These are phyloP conservation scores for Yamadazyma ubonensis DNA, from an alignment of 805 yeast species.

Conservation along the genomic window DNA sequence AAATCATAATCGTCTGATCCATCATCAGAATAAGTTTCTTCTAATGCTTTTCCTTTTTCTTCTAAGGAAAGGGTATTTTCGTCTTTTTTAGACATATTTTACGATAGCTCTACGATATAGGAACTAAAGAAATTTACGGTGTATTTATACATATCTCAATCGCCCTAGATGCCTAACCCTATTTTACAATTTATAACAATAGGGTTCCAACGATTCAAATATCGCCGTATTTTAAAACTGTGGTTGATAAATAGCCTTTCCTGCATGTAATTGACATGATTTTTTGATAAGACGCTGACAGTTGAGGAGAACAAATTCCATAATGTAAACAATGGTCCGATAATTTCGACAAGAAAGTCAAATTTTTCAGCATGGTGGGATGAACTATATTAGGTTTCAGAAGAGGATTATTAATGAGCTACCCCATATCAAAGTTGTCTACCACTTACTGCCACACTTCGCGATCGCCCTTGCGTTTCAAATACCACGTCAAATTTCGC, in stretches of 20 bases:
- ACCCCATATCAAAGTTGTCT: no score
- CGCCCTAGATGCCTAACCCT: not conserved
- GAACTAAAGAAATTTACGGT: not conserved
- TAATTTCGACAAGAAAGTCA: no score
- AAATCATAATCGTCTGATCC: slow-evolving; percentile 20
- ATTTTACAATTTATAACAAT: not conserved
- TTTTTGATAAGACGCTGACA: no score
- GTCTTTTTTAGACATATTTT: not conserved
- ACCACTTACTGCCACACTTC: no score
- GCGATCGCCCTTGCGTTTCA: no score
- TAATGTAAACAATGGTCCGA: no score
- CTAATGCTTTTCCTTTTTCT: slow-evolving; percentile 7
- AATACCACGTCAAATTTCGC: no score
- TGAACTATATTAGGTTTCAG: no score
- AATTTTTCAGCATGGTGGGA: no score
- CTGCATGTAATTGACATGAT: not conserved
- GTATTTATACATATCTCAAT: not conserved
- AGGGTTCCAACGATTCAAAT: not conserved
- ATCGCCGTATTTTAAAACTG: not conserved
- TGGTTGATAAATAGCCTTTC: not conserved
- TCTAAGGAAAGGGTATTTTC: not conserved
- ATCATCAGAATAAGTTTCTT: slow-evolving; percentile 14
- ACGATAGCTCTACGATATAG: not conserved
- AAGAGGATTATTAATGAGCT: no score
- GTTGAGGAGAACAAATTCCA: no score